phyloP scores from a whole-genome alignment of 140 eudicot species.

The Senecio squalidus region DNA sequence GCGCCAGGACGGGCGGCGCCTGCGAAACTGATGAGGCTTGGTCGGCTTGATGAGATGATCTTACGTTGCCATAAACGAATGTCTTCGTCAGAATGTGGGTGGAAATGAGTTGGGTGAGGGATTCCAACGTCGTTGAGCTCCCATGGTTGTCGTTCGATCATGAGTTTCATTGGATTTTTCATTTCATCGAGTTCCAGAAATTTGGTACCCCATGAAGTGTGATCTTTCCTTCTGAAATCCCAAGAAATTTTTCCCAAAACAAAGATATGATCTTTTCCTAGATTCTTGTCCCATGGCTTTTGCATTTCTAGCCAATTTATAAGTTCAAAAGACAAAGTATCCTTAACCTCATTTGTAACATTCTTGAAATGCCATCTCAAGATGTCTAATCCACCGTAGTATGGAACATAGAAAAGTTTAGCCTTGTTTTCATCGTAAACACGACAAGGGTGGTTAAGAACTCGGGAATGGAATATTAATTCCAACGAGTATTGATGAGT shows the following conservation, averaged over 20 bases:
- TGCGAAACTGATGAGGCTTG: slow-evolving; percentile 52
- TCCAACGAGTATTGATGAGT: slow-evolving; percentile 86
- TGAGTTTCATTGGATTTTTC: slow-evolving; percentile 72
- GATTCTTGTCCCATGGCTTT: slow-evolving; percentile 50
- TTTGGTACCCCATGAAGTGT: slow-evolving; percentile 59
- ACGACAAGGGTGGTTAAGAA: slow-evolving; percentile 71
- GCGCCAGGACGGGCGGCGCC: slow-evolving; percentile 62
- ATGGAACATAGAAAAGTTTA: slow-evolving; percentile 78
- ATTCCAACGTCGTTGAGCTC: slow-evolving; percentile 70
- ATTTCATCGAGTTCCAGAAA: slow-evolving; percentile 62
- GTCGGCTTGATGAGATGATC: slow-evolving; percentile 43
- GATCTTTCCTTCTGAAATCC: slow-evolving; percentile 63
- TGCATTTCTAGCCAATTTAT: slow-evolving; percentile 69
- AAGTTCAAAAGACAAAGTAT: slow-evolving; percentile 51
- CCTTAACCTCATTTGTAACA: slow-evolving; percentile 56
- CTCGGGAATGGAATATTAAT: slow-evolving; percentile 64
- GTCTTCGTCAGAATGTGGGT: slow-evolving; percentile 70
- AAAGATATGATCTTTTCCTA: slow-evolving; percentile 73
- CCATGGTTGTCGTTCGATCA: slow-evolving; percentile 91
- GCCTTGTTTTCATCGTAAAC: slow-evolving; percentile 56
- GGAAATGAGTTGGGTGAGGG: slow-evolving; percentile 86
- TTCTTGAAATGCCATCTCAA: slow-evolving; percentile 91
- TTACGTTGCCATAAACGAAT: slow-evolving; percentile 59
- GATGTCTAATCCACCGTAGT: slow-evolving; percentile 81
- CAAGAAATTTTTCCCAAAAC: slow-evolving; percentile 84